Conservation (phyloP, 345 rosid species). For the Brassica napus region Da-Ae NC_063446.1:57154001-57154500, state of each 20-base stretch:
- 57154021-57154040: slow-evolving; percentile 27
- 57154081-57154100: background rate
- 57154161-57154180: background rate
- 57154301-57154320: background rate
- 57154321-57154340: background rate
- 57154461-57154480: too few species aligned
- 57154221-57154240: background rate
- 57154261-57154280: background rate
- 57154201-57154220: too few species aligned
- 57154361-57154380: background rate
- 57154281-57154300: background rate
- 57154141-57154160: background rate
- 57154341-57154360: background rate
- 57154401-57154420: too few species aligned
- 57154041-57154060: slow-evolving; percentile 31
- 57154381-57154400: too few species aligned
- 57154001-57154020: slow-evolving; percentile 14
- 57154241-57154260: background rate
- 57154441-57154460: too few species aligned
- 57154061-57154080: slow-evolving; percentile 15
- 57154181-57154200: background rate
- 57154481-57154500: too few species aligned
- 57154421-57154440: too few species aligned
- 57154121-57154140: background rate
- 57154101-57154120: background rate